Conservation (phyloP, 2,329 filamentous ascomycete genomes). For the Sporothrix inflata region DNA sequence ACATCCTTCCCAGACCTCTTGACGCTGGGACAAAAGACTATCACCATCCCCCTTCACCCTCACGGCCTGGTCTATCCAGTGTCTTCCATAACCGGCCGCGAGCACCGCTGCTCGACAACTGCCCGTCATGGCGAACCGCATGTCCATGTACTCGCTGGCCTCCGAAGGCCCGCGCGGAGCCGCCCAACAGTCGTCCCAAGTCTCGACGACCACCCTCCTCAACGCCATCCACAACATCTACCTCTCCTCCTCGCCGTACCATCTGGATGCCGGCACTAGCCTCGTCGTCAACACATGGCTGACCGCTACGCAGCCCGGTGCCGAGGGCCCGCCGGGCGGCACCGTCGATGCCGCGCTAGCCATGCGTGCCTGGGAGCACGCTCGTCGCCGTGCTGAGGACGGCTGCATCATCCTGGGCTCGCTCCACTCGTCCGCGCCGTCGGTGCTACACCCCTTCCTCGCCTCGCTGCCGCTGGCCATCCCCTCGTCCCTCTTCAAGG, state of each 20-base stretch:
- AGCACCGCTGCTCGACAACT: slow-evolving; percentile 29
- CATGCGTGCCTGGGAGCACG: slow-evolving; percentile 91
- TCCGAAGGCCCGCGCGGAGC: slow-evolving; percentile 63
- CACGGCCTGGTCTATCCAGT: slow-evolving; percentile 21
- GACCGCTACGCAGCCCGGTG: slow-evolving; percentile 71
- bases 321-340: slow-evolving; percentile 71
- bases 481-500: slow-evolving; percentile 74
- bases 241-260: slow-evolving; percentile 78
- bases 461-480: slow-evolving; percentile 78
- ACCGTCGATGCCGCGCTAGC: slow-evolving; percentile 81
- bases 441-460: slow-evolving; percentile 79
- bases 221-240: slow-evolving; percentile 92
- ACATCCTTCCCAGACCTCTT: not conserved
- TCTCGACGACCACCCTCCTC: slow-evolving; percentile 89
- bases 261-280: slow-evolving; percentile 86
- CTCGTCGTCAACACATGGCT: slow-evolving; percentile 96
- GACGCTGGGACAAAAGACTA: not conserved
- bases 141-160: slow-evolving; percentile 70
- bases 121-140: slow-evolving; percentile 60
- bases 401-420: slow-evolving; percentile 89
- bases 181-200: slow-evolving; percentile 72
- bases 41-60: slow-evolving; percentile 28
- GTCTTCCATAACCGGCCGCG: slow-evolving; percentile 18
- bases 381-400: slow-evolving; percentile 89
- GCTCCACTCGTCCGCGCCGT: slow-evolving; percentile 85